Conservation (phyloP, 805 yeast species). For the Cyberlindnera meyerae region DNA sequence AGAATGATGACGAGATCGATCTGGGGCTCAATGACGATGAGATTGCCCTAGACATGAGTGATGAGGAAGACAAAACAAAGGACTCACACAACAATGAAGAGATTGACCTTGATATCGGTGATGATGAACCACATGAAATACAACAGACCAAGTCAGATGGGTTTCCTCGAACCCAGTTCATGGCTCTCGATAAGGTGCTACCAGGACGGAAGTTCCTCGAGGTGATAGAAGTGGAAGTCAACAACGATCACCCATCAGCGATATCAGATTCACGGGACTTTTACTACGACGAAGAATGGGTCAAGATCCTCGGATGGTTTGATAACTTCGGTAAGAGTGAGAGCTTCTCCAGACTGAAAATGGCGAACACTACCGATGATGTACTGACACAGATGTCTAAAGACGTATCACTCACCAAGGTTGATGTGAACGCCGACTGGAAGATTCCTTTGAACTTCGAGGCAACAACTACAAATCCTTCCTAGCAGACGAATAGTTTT, state of each 20-base stretch:
- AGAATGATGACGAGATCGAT: conserved; percentile 25
- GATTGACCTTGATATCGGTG: conserved; percentile 29
- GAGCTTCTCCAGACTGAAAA: conserved; percentile 9
- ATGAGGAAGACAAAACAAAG: conserved; percentile 8
- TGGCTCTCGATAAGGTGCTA: conserved; percentile 83
- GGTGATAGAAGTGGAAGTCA: conserved; percentile 38
- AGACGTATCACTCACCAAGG: conserved; percentile 13
- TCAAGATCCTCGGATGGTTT: conserved; percentile 21
- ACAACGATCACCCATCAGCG: conserved; percentile 18
- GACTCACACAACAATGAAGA: conserved; percentile 26
- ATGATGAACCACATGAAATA: neutral
- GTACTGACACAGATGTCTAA: conserved; percentile 15
- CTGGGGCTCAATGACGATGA: conserved; percentile 24
- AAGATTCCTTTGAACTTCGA: conserved; percentile 13
- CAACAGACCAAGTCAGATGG: conserved; percentile 10
- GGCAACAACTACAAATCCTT: conserved; percentile 12
- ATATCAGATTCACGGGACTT: conserved; percentile 1
- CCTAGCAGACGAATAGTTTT: conserved; percentile 11
- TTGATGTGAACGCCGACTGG: conserved; percentile 5
- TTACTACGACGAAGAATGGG: conserved; percentile 18
- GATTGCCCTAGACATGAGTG: conserved; percentile 26
- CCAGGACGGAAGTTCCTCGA: conserved; percentile 60
- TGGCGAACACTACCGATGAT: conserved; percentile 9
- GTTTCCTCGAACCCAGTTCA: conserved; percentile 41
- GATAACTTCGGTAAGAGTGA: conserved; percentile 11